A percentile compares a stretch with the other conserved stretches of the same genome.
Conservation (phyloP, 208 protist species). For the Lotmaria passim region DNA sequence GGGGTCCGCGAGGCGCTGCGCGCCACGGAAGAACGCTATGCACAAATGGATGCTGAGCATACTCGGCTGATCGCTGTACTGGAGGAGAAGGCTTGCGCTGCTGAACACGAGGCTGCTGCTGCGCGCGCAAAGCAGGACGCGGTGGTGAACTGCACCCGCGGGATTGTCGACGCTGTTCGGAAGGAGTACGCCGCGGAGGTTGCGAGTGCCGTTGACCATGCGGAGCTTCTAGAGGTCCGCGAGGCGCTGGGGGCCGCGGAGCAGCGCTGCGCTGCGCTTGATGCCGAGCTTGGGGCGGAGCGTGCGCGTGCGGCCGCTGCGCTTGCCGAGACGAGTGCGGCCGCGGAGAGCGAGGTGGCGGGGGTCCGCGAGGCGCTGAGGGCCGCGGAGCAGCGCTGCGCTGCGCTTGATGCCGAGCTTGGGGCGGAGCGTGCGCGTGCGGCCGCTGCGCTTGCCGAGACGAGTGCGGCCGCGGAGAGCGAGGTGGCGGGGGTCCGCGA, state of each 20-base stretch:
- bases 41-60: too few species aligned
- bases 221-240: too few species aligned
- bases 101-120: not conserved
- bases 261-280: too few species aligned
- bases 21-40: not conserved
- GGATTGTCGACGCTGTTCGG: not conserved
- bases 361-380: not conserved
- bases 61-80: too few species aligned
- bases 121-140: not conserved
- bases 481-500: slow-evolving; percentile 12
- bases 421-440: too few species aligned
- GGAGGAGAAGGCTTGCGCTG: not conserved
- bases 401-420: too few species aligned
- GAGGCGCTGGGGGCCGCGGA: too few species aligned
- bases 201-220: not conserved
- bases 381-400: not conserved
- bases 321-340: not conserved
- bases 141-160: not conserved
- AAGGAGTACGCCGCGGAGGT: not conserved
- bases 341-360: not conserved
- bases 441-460: slow-evolving; percentile 23
- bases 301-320: too few species aligned
- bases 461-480: slow-evolving; percentile 17
- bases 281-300: too few species aligned
- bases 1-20: not conserved